Evolutionary conservation across 352 stramenopile species (phyloP), one percentile per base, ranked within the genome.

Genomic region (Globisporangium radiosum): DNA sequence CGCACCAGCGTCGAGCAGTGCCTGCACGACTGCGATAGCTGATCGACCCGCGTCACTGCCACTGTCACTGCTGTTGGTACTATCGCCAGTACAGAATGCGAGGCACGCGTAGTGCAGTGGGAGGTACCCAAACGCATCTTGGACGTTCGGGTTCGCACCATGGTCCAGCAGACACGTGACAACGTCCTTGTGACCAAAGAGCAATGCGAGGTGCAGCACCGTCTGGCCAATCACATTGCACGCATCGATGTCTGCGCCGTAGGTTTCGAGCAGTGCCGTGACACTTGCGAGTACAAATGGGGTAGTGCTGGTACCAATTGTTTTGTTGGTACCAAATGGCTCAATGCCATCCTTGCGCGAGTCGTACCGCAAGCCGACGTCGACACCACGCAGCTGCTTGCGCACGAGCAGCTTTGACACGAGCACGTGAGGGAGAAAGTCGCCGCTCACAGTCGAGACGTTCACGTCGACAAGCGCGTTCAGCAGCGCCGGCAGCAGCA

Each of bases 91-190:
- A 54, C 80, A 88, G 40, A 89, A 76, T 1, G 78, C 81, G 7
- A 88, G 61, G 38, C 76, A 90, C 1, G 76, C 76, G 56, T 88
- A 93, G 55, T 93, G 84, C 17, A 93, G 47, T 3, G 81, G 71
- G 0, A 88, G 51, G 38, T 82, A 78, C 4, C 84, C 84, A 33
- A 76, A 76, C 1, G 56, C 50, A 52, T 87, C 76, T 11, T 69
- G 70, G 7, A 87, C 56, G 33, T 88, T 91, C 6, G 79, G 79
- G 52, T 87, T 89, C 14, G 79, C 74, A 8, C 72, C 75, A 54
- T 66, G 68, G 8, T 40, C 39, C 1, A 92, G 52, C 15, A 92
- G 59, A 14, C 75, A 64, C n/a, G 69, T 62, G 0, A 55, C 78
- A 14, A 79, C 69, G 1, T 62, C 63, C 0, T 52, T 63, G 52